Evolutionary conservation across 2,329 filamentous ascomycete genomes (phyloP), one percentile per base, ranked within the genome.

Genomic region (Pseudogymnoascus sp.): DNA sequence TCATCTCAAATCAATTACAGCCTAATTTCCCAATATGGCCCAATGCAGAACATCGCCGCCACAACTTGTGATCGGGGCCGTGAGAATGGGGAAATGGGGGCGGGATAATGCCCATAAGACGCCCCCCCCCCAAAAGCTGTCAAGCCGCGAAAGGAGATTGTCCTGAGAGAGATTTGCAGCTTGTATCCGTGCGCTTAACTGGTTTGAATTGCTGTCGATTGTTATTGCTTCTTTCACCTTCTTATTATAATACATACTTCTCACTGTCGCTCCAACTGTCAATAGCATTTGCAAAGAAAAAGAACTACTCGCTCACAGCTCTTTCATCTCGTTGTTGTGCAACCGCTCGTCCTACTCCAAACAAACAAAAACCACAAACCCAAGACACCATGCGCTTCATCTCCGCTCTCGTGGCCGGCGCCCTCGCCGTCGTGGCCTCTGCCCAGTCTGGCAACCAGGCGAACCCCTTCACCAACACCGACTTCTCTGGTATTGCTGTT

Each of bases 391-490:
- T 71, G 69, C 68, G 62, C 11, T 67, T 68, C 68, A 68, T 67
- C n/a, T 63, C 61, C n/a, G 60, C 65, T 26, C 26, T 69, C 17
- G 10, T 65, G 17, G 19, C 67, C 19, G 65, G 63, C 11, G 61
- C 65, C 15, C 40, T 68, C n/a, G 64, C 67, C 3, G 42, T 63
- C 5, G 40, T 66, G 1, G 64, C 61, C 15, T 40, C 63, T 8
- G 65, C 62, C 1, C 67, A 69, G 42, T 11, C 15, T 7, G 26
- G 47, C 26, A 17, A 17, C 23, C 7, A 10, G 7, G 15, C 15
- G 15, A 71, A 71, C 62, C 64, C 67, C 4, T 71, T 72, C 63
- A 65, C 67, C 4, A 68, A 69, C 61, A 67, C 64, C 0, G 61
- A 64, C 3, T 62, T 67, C 11, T 63, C 65, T 1, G 57, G 36